A percentile compares a stretch with the other conserved stretches of the same genome.
Evolutionary conservation across 495 filamentous ascomycete species (phyloP).

Genomic region (Echria macrotheca): DNA sequence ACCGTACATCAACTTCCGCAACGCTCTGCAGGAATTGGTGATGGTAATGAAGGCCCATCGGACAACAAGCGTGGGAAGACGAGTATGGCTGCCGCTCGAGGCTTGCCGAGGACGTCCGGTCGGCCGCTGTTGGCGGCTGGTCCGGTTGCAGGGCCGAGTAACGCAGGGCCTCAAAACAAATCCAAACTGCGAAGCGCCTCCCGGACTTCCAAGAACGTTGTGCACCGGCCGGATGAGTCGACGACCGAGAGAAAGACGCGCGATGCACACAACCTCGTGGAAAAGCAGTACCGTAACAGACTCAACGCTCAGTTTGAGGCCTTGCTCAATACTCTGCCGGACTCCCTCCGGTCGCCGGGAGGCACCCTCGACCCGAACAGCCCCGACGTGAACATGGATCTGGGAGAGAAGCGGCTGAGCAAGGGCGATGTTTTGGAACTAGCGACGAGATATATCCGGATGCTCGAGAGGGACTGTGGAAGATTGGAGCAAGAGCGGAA

Average conservation of each 20-base stretch:
- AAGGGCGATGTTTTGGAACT: constrained; percentile 45
- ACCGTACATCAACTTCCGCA: neutral
- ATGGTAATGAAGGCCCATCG: neutral
- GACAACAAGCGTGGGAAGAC: neutral
- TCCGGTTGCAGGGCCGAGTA: neutral
- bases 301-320: constrained; percentile 44
- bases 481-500: constrained; percentile 33
- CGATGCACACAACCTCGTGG: constrained; percentile 42
- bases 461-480: constrained; percentile 33
- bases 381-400: constrained; percentile 20
- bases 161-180: neutral
- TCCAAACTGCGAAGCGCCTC: constrained; percentile 37
- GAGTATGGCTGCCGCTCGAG: neutral
- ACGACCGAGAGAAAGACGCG: constrained; percentile 35
- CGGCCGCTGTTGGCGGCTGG: neutral
- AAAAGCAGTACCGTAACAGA: constrained; percentile 46
- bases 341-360: constrained; percentile 23
- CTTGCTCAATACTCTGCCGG: constrained; percentile 37
- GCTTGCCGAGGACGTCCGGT: neutral
- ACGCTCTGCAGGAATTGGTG: neutral
- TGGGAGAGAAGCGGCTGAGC: constrained; percentile 36
- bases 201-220: constrained; percentile 35
- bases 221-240: constrained; percentile 28
- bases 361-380: constrained; percentile 19
- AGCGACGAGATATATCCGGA: constrained; percentile 37